Percentiles rank a stretch among this genome's conserved stretches.
Evolutionary conservation across 192 early-diverging fungal genomes (phyloP).

Genomic region (Spizellomyces sp.): DNA sequence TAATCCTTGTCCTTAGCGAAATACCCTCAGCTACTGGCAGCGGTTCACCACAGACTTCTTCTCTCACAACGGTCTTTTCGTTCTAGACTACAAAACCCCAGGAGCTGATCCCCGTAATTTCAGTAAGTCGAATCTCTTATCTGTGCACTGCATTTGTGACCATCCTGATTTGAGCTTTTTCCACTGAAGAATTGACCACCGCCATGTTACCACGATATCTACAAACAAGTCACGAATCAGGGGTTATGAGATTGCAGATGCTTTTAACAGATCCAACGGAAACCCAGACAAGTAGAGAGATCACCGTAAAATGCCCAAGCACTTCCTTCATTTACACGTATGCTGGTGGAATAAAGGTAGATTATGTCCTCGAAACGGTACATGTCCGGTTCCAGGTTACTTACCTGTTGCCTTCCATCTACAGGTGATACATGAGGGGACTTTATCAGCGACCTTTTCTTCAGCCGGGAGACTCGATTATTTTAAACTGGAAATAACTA

Average conservation of each 20-base stretch:
- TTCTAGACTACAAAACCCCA: no score
- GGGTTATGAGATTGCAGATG: not conserved
- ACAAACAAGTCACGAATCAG: not conserved
- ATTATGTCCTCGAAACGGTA: not conserved
- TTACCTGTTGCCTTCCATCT: not conserved
- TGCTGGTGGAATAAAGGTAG: not conserved
- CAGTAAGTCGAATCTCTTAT: no score
- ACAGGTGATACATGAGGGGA: not conserved
- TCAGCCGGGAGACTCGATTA: not conserved
- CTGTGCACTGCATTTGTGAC: no score
- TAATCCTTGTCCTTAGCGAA: no score
- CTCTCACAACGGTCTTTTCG: no score
- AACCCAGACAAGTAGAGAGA: not conserved
- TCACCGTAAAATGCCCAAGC: not conserved
- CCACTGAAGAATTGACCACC: not conserved
- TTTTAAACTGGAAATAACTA: not conserved
- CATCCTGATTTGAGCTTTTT: no score
- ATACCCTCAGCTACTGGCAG: no score
- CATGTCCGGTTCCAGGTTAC: not conserved
- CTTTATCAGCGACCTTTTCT: not conserved
- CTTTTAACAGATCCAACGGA: not conserved
- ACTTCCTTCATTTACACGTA: not conserved
- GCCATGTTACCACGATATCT: not conserved
- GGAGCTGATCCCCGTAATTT: no score
- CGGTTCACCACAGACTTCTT: no score